phyloP scores from a whole-genome alignment of 2,329 filamentous ascomycete species.

The Bipolaris gigantea region DNA sequence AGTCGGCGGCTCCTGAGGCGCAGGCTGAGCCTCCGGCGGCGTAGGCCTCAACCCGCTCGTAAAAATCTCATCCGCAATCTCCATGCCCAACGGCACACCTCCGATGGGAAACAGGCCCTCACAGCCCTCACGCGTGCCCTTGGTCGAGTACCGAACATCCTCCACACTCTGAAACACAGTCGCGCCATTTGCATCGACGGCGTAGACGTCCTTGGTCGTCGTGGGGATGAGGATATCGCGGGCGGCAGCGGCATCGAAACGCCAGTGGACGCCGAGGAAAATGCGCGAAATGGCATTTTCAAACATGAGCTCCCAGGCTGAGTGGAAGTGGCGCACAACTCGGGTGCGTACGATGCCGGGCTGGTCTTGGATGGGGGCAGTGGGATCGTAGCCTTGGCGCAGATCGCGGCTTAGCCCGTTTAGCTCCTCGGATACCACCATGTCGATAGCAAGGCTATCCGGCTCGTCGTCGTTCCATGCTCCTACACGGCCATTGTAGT shows the following conservation, averaged over 20 bases:
- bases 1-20: not conserved
- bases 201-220: slow-evolving; percentile 12
- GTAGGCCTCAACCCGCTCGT: slow-evolving; percentile 12
- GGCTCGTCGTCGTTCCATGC: slow-evolving; percentile 21
- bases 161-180: slow-evolving; percentile 15
- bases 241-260: slow-evolving; percentile 32
- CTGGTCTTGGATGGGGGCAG: slow-evolving; percentile 25
- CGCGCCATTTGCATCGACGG: slow-evolving; percentile 11
- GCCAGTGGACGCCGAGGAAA: slow-evolving; percentile 35
- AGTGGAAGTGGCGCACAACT: slow-evolving; percentile 20
- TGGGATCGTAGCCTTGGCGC: slow-evolving; percentile 27
- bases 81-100: slow-evolving; percentile 18
- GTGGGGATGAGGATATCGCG: slow-evolving; percentile 22
- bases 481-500: slow-evolving; percentile 29
- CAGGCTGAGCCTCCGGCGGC: slow-evolving; percentile 10
- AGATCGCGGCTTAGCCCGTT: slow-evolving; percentile 32
- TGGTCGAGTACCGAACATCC: slow-evolving; percentile 14
- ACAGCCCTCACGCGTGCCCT: slow-evolving; percentile 11
- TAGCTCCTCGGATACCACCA: slow-evolving; percentile 27
- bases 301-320: slow-evolving; percentile 33
- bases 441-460: slow-evolving; percentile 28
- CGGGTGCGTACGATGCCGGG: slow-evolving; percentile 30
- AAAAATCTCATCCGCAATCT: slow-evolving; percentile 19
- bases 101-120: slow-evolving; percentile 14
- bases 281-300: slow-evolving; percentile 33